Evolutionary conservation across 208 protist genomes (phyloP).

Genomic region (Sergeia podlipaevii): DNA sequence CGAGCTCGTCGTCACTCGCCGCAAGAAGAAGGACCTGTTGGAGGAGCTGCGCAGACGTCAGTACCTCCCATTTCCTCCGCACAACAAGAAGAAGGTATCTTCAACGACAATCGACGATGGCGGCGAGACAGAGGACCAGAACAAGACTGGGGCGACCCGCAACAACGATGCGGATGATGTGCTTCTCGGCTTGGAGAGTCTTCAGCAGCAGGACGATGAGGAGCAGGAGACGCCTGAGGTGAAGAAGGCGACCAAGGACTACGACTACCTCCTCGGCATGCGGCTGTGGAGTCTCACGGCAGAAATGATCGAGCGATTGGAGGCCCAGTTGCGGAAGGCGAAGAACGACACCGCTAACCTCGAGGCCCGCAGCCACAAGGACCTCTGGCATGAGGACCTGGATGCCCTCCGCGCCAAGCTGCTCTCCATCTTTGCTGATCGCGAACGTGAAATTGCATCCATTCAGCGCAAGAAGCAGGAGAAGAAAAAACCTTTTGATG

Average conservation of each 20-base stretch:
- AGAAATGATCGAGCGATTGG: constrained; percentile 95
- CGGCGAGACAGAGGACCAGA: constrained; percentile 50
- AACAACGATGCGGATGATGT: constrained; percentile 21
- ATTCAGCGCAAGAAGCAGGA: constrained; percentile 84
- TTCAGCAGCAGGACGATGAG: constrained; percentile 17
- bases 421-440: constrained; percentile 51
- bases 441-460: constrained; percentile 60
- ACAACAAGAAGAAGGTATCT: constrained; percentile 79
- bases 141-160: constrained; percentile 4
- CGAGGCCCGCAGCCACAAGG: constrained; percentile 62
- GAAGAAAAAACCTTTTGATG: constrained; percentile 77
- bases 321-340: constrained; percentile 78
- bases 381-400: constrained; percentile 90
- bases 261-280: constrained; percentile 99
- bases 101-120: constrained; percentile 70
- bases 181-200: constrained; percentile 13
- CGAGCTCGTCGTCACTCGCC: constrained; percentile 88
- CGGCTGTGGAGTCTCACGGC: constrained; percentile 96
- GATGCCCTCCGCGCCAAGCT: constrained; percentile 62
- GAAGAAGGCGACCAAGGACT: constrained; percentile 76
- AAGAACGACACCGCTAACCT: constrained; percentile 77
- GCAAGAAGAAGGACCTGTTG: constrained; percentile 93
- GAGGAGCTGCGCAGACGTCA: constrained; percentile 84
- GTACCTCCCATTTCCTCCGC: constrained; percentile 89
- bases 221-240: constrained; percentile 50